These are phyloP conservation scores for Thamnidium elegans DNA, from an alignment of 192 early-diverging fungal species.

Conservation along the genomic window DNA sequence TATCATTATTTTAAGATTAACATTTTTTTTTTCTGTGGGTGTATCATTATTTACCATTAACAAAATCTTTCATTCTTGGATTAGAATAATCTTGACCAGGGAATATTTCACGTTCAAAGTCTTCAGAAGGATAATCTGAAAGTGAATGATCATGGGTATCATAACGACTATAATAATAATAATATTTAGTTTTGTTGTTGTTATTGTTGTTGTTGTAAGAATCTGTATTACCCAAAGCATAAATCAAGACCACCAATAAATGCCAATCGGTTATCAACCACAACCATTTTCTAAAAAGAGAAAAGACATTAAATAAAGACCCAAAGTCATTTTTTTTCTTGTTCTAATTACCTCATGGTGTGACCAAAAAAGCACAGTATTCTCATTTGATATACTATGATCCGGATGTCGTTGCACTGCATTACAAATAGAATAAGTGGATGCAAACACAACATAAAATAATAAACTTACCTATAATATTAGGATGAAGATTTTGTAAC, in stretches of 20 bases:
- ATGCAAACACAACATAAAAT: not conserved
- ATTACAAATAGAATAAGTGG: not conserved
- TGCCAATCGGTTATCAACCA: constrained; percentile 74
- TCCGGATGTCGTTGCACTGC: constrained; percentile 79
- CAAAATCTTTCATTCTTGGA: constrained; percentile 78
- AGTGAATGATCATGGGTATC: constrained; percentile 82
- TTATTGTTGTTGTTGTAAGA: constrained; percentile 13
- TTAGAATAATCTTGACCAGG: constrained; percentile 90
- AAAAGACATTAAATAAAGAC: not conserved
- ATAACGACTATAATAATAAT: constrained; percentile 58
- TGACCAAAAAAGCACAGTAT: constrained; percentile 77
- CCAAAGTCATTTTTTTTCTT: not conserved
- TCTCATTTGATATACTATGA: constrained; percentile 51
- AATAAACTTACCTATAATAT: constrained; percentile 55
- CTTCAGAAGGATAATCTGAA: constrained; percentile 57
- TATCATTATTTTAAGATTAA: constrained; percentile 3
- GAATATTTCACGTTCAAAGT: constrained; percentile 44
- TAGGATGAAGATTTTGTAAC: constrained; percentile 67
- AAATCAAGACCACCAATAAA: constrained; percentile 84
- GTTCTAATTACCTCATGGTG: constrained; percentile 54
- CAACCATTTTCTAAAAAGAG: constrained; percentile 63
- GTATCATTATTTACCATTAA: constrained; percentile 40
- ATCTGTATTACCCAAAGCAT: constrained; percentile 62
- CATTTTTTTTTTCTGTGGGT: not conserved
- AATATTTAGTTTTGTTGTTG: not conserved